These are phyloP conservation scores for Usnea hakonensis DNA, from an alignment of 495 filamentous ascomycete species.

Conservation along the genomic window DNA sequence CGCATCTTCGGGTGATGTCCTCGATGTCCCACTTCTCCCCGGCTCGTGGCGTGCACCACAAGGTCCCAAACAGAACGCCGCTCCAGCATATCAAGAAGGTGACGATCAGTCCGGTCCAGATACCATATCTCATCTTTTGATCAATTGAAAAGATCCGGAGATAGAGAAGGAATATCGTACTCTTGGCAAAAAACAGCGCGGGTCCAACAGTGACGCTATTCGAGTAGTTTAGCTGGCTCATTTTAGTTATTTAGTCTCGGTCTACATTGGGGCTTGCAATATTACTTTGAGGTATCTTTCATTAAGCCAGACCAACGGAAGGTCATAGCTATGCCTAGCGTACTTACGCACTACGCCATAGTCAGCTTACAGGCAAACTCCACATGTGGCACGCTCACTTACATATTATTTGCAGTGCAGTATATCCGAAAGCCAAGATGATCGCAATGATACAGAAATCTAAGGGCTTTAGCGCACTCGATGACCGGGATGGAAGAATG, in stretches of 20 bases:
- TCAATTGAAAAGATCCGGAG: conserved; percentile 23
- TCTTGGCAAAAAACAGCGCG: conserved; percentile 29
- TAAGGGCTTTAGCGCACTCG: not conserved
- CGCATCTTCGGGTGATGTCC: not conserved
- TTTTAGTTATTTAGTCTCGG: not conserved
- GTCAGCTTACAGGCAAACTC: not conserved
- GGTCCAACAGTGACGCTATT: not conserved
- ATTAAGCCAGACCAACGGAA: not conserved
- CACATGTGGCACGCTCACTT: not conserved
- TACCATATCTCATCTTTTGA: conserved; percentile 19
- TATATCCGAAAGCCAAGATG: not conserved
- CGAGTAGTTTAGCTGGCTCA: not conserved
- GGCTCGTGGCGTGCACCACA: not conserved
- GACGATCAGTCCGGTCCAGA: conserved; percentile 25
- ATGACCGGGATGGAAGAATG: not conserved
- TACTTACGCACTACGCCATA: not conserved
- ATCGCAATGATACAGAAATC: not conserved
- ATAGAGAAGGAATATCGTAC: conserved; percentile 29
- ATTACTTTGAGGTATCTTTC: not conserved
- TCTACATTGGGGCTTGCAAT: not conserved
- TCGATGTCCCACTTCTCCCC: not conserved
- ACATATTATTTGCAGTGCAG: not conserved
- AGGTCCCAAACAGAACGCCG: not conserved
- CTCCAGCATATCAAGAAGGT: conserved; percentile 9
- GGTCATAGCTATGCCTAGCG: not conserved